phyloP scores from a whole-genome alignment of 2,329 filamentous ascomycete species.

The Mollisia scopiformis region DNA sequence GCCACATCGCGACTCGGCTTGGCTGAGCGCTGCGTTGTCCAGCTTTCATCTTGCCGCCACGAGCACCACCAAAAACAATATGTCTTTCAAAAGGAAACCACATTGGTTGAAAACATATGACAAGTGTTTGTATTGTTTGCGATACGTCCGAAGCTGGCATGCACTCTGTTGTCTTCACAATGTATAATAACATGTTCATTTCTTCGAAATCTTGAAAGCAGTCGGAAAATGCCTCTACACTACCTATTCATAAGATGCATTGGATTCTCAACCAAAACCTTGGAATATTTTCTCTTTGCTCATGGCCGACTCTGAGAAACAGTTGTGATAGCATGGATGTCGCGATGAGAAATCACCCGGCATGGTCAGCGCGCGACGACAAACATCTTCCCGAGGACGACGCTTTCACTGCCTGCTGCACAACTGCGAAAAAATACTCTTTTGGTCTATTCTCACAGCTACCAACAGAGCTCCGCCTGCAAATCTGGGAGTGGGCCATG shows the following conservation, averaged over 20 bases:
- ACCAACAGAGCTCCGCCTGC: slow-evolving; percentile 1
- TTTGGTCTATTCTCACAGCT: background rate
- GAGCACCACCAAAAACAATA: background rate
- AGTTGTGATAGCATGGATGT: background rate
- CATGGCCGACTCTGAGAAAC: background rate
- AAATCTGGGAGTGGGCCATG: background rate
- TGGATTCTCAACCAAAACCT: background rate
- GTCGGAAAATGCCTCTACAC: background rate
- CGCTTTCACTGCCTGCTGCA: no score
- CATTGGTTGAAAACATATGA: background rate
- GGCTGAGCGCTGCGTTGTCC: background rate
- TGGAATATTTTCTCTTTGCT: background rate
- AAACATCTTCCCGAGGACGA: background rate
- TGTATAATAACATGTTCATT: background rate
- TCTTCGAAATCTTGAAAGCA: background rate
- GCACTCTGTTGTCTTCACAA: background rate
- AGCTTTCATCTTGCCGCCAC: background rate
- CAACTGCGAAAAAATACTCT: background rate
- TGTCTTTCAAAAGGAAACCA: background rate
- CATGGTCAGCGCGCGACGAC: background rate
- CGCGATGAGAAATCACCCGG: background rate
- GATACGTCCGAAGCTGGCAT: background rate
- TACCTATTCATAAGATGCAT: background rate
- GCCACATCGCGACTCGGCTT: background rate
- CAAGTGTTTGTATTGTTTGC: background rate